Base-by-base conservation (phyloP, 805 yeast genomes). In the Pichia paraexigua region DNA sequence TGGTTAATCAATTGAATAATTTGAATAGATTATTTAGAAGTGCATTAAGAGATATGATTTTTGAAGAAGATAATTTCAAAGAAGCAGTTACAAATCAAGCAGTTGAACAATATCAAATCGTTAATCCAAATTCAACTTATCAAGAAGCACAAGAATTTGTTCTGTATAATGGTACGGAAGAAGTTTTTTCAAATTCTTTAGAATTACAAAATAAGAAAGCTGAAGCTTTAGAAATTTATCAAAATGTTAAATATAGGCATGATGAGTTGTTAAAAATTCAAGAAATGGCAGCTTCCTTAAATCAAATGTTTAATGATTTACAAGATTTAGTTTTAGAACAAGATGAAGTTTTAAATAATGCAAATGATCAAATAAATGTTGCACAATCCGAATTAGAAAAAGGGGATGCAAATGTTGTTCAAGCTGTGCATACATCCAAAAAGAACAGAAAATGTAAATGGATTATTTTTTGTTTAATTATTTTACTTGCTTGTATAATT, bases 321-420 rank as follows among this genome's bases (percentile, higher is more conserved):
- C 96, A 90, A 69, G 87, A 87, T 67, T 74, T 92, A 71, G 96
- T 91, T 47, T 85, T 90, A 57, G 95, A 89, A 70, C 97, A 92
- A 72, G 95, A 88, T 68, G 87, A 79, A 58, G 82, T 83, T 52
- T 83, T 92, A 57, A 84, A 83, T 61, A 86, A 81, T 63, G 81
- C 88, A 56, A 88, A 87, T 64, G 79, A 85, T 58, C 83, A 85
- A 60, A 85, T 88, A 53, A 80, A 74, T 54, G 74, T 74, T 49
- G 96, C 96, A 45, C 95, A 87, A 68, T 78, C 76, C 51, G 94
- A 90, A 65, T 83, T 91, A 60, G 96, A 90, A 72, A 82, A 82
- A 65, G 97, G 97, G 66, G 87, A 88, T 41, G 94, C 88, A 21
- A 95, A 91, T 69, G 87, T 95, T 46, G 80, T 83, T 62, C 81